A percentile compares a stretch with the other conserved stretches of the same genome.
These are phyloP conservation scores for Beverwykella pulmonaria DNA, from an alignment of 495 filamentous ascomycete species.

Conservation along the genomic window DNA sequence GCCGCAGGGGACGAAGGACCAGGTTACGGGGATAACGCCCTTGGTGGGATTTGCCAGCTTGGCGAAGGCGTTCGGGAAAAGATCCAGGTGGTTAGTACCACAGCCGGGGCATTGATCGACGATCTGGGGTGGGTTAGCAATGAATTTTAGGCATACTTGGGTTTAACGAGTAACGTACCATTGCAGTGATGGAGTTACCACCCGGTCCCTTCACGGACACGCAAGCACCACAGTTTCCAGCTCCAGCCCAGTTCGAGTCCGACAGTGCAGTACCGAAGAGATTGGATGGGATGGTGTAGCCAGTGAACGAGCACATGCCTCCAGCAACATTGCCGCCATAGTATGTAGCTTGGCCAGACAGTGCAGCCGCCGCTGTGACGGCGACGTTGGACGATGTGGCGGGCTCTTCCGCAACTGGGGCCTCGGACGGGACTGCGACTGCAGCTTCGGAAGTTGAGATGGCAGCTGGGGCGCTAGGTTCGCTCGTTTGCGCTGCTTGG, in stretches of 20 bases:
- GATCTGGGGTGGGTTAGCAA: slow-evolving; percentile 49
- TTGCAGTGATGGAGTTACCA: slow-evolving; percentile 63
- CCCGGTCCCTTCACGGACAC: slow-evolving; percentile 55
- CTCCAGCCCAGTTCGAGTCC: slow-evolving; percentile 54
- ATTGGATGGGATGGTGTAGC: slow-evolving; percentile 58
- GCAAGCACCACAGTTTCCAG: slow-evolving; percentile 60
- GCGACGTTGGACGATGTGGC: slow-evolving; percentile 12
- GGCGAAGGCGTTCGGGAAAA: slow-evolving; percentile 60
- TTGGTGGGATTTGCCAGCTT: slow-evolving; percentile 50
- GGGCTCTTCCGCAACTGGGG: not conserved
- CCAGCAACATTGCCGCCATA: slow-evolving; percentile 62
- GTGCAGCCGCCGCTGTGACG: not conserved
- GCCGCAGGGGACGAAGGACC: slow-evolving; percentile 54
- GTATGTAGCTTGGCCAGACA: slow-evolving; percentile 40
- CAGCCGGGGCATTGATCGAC: slow-evolving; percentile 65
- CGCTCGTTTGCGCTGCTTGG: not conserved
- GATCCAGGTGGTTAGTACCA: slow-evolving; percentile 59
- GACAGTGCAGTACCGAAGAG: slow-evolving; percentile 61
- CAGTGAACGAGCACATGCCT: slow-evolving; percentile 61
- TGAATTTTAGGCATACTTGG: not conserved
- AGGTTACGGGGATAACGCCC: slow-evolving; percentile 60
- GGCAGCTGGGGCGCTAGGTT: not conserved
- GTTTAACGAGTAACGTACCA: slow-evolving; percentile 50
- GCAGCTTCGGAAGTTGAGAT: slow-evolving; percentile 1
- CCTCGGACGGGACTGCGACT: not conserved